A percentile compares a stretch with the other conserved stretches of the same genome.
These are phyloP conservation scores for Pichia phayaonensis DNA, from an alignment of 805 yeast species.

Conservation along the genomic window DNA sequence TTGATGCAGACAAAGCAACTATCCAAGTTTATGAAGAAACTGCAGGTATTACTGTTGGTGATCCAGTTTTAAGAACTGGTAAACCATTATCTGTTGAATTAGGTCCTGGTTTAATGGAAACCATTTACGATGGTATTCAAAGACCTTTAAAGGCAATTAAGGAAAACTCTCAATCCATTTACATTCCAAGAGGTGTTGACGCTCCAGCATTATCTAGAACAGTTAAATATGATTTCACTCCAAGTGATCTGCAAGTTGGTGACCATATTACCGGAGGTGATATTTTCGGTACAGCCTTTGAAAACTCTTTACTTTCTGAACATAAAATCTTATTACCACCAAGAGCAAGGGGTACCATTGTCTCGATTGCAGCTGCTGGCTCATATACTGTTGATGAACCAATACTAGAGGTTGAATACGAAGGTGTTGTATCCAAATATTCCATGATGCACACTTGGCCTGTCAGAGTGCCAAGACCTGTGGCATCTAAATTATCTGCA, in stretches of 20 bases:
- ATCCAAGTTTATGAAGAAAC: conserved; percentile 99
- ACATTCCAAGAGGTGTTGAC: conserved; percentile 97
- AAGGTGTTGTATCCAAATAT: conserved; percentile 72
- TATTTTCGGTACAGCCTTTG: conserved; percentile 87
- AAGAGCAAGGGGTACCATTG: conserved; percentile 95
- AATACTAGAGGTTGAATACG: conserved; percentile 88
- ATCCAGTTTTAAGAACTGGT: conserved; percentile 96
- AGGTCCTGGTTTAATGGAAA: conserved; percentile 99
- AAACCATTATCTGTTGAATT: conserved; percentile 98
- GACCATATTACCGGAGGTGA: conserved; percentile 99
- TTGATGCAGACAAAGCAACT: conserved; percentile 93
- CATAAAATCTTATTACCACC: conserved; percentile 96
- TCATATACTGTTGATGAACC: conserved; percentile 87
- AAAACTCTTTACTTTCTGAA: conserved; percentile 85
- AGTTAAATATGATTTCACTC: conserved; percentile 78
- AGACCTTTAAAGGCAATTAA: conserved; percentile 94
- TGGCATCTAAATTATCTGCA: conserved; percentile 86
- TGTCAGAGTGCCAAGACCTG: conserved; percentile 98
- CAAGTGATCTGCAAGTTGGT: conserved; percentile 73
- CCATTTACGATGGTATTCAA: conserved; percentile 98
- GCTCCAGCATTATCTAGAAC: conserved; percentile 90
- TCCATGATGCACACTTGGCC: conserved; percentile 99
- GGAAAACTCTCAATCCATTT: conserved; percentile 81
- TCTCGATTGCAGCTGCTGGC: conserved; percentile 83
- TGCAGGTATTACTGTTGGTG: conserved; percentile 98